Conservation (phyloP, 495 filamentous ascomycete species). For the Delitschia confertaspora region DNA sequence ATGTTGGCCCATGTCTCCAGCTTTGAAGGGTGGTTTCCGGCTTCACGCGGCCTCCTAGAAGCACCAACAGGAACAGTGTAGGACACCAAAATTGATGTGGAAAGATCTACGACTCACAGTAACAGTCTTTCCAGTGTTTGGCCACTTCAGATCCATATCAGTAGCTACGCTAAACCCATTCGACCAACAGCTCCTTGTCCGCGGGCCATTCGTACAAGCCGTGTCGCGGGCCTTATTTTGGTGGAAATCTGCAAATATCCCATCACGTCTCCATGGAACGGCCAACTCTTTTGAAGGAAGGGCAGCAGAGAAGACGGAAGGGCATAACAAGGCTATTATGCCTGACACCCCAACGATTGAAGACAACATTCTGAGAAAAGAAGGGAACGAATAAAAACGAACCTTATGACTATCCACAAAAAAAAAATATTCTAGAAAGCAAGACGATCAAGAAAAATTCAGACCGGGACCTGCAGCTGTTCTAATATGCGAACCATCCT, state of each 20-base stretch:
- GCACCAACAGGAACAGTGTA: too few relatives aligned
- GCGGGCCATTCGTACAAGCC: constrained; percentile 15
- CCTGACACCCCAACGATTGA: constrained; percentile 10
- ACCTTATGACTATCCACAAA: constrained; percentile 1
- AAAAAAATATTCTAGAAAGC: too few relatives aligned
- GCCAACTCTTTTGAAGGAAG: constrained; percentile 1
- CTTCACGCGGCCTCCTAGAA: too few relatives aligned
- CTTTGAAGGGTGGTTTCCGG: too few relatives aligned
- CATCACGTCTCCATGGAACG: constrained; percentile 19
- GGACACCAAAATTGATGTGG: background rate
- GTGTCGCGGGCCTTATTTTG: background rate
- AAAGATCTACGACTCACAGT: constrained; percentile 8
- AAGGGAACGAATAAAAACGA: constrained; percentile 1
- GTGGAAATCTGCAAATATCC: constrained; percentile 1
- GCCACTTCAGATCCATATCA: constrained; percentile 26
- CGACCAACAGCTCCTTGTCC: constrained; percentile 16
- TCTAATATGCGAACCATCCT: too few relatives aligned
- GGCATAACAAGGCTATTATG: constrained; percentile 12
- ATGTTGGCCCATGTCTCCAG: too few relatives aligned
- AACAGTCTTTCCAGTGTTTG: constrained; percentile 18
- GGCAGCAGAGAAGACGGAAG: constrained; percentile 4
- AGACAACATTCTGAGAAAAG: constrained; percentile 14
- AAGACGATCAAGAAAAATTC: too few relatives aligned
- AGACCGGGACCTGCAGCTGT: too few relatives aligned
- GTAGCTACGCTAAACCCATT: constrained; percentile 13